These are phyloP conservation scores for Fusarium heterosporum DNA, from an alignment of 2,329 filamentous ascomycete species.

Conservation along the genomic window DNA sequence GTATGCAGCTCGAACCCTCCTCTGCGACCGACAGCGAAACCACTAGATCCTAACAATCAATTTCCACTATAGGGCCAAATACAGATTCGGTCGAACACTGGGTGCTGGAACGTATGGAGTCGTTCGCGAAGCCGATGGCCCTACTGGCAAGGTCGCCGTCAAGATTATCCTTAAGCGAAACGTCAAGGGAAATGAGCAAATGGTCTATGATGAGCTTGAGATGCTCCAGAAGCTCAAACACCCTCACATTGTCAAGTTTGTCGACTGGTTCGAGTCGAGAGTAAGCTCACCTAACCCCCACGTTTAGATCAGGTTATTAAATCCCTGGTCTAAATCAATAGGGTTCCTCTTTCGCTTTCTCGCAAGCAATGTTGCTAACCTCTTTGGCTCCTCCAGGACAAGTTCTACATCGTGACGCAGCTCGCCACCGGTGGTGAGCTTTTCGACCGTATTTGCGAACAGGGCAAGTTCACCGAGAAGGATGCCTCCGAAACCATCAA, in stretches of 20 bases:
- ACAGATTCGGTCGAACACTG: slow-evolving; percentile 91
- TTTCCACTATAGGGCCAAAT: slow-evolving; percentile 73
- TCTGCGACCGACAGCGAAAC: slow-evolving; percentile 12
- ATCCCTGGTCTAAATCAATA: slow-evolving; percentile 3
- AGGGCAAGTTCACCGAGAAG: slow-evolving; percentile 98
- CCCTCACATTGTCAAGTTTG: slow-evolving; percentile 95
- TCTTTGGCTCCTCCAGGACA: slow-evolving; percentile 72
- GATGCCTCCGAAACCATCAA: slow-evolving; percentile 96
- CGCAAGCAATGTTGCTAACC: slow-evolving; percentile 23
- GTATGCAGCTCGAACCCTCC: slow-evolving; percentile 61
- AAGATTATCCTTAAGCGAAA: slow-evolving; percentile 99
- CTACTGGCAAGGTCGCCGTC: slow-evolving; percentile 87
- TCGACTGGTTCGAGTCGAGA: slow-evolving; percentile 99
- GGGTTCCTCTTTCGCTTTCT: background rate
- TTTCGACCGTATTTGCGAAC: slow-evolving; percentile 97
- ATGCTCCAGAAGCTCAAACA: slow-evolving; percentile 93
- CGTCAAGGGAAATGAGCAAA: slow-evolving; percentile 96
- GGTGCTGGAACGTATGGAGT: slow-evolving; percentile 99
- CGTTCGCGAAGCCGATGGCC: slow-evolving; percentile 91
- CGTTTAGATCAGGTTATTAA: slow-evolving; percentile 7
- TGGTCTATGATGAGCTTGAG: slow-evolving; percentile 97
- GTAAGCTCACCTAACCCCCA: slow-evolving; percentile 61
- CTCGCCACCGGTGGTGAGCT: slow-evolving; percentile 95
- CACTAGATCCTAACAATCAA: slow-evolving; percentile 44
- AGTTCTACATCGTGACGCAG: slow-evolving; percentile 99